phyloP scores from a whole-genome alignment of 345 rosid species.

The Salix brachista region DNA sequence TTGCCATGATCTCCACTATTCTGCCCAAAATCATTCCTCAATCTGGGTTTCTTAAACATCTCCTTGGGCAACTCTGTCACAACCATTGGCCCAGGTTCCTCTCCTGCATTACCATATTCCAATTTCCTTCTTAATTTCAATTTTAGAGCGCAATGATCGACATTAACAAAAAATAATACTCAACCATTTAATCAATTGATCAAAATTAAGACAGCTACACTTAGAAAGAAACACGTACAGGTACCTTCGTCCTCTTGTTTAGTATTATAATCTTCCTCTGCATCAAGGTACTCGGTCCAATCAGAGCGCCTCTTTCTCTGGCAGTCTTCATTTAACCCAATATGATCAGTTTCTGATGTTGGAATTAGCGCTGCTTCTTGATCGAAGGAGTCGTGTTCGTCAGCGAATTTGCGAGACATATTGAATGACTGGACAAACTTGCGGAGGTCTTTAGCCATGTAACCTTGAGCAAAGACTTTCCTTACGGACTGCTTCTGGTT shows the following conservation, averaged over 20 bases:
- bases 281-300: constrained; percentile 62
- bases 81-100: constrained; percentile 34
- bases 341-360: neutral
- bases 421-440: constrained; percentile 68
- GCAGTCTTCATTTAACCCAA: neutral
- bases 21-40: constrained; percentile 21
- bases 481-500: constrained; percentile 74
- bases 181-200: neutral
- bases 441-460: constrained; percentile 74
- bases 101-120: constrained; percentile 14
- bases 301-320: constrained; percentile 43
- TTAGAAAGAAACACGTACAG: too few species aligned
- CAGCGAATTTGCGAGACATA: constrained; percentile 52
- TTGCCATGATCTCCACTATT: neutral
- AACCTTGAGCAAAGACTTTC: constrained; percentile 62
- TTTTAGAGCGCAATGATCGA: neutral
- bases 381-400: neutral
- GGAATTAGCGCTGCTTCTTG: neutral
- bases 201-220: neutral
- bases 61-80: constrained; percentile 45
- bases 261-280: constrained; percentile 8
- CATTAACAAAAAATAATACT: neutral
- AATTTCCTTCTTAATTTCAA: neutral
- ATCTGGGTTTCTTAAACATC: constrained; percentile 53
- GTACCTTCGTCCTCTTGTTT: constrained; percentile 14